Evolutionary conservation across 2,329 filamentous ascomycete species (phyloP).

Genomic region (Venturia oleaginea): DNA sequence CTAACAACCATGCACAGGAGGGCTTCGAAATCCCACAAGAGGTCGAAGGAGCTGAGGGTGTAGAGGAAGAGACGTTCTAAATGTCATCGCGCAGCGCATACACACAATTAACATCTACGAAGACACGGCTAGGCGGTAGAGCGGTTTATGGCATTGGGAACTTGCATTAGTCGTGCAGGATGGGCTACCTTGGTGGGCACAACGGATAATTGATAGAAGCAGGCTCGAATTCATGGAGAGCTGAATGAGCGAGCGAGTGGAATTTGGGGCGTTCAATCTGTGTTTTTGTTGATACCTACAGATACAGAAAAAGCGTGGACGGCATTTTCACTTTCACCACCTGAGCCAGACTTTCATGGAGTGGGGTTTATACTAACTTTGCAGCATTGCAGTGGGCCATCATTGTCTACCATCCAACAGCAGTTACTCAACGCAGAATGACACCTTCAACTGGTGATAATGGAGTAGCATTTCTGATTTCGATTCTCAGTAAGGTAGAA

Average conservation of each 20-base stretch:
- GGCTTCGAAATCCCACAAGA: constrained; percentile 81
- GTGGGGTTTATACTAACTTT: too few relatives aligned
- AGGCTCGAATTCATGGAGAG: background rate
- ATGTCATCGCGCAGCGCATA: background rate
- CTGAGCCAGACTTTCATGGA: background rate
- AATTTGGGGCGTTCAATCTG: constrained; percentile 1
- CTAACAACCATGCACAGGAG: constrained; percentile 25
- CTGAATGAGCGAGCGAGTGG: background rate
- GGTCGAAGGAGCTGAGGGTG: constrained; percentile 49
- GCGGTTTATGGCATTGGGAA: background rate
- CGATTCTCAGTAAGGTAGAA: too few relatives aligned
- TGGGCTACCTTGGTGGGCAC: background rate
- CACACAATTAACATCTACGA: background rate
- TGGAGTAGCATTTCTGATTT: too few relatives aligned
- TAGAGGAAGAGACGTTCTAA: constrained; percentile 74
- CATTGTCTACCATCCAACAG: too few relatives aligned
- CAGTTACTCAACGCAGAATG: too few relatives aligned
- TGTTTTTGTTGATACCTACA: background rate
- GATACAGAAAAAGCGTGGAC: background rate
- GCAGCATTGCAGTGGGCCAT: too few relatives aligned
- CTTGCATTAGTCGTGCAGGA: constrained; percentile 7
- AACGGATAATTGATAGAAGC: background rate
- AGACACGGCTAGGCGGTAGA: background rate
- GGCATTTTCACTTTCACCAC: background rate
- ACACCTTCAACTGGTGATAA: too few relatives aligned